Base-by-base conservation (phyloP, 805 yeast species). In the Myxozyma kluyveri region DNA sequence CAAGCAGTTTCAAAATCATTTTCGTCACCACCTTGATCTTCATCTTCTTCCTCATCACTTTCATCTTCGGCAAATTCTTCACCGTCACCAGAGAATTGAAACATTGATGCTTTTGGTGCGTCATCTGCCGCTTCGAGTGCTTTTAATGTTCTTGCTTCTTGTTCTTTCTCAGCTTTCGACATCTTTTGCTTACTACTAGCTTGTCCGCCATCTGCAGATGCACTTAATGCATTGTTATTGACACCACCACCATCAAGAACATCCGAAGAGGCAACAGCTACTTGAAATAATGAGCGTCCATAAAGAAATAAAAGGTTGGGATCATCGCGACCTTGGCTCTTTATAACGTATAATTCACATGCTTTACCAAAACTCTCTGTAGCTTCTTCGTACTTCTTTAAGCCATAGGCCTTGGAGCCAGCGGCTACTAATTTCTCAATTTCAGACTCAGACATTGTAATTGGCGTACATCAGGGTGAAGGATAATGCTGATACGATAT, bases 1-100 rank as follows among this genome's bases (percentile, higher is more conserved):
- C 96, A 86, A 0, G 96, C 95, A 17, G 83, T 79, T 65, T 86
- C 95, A 63, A 91, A 87, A 62, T 85, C 95, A 17, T 81, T 75
- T 57, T 82, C 86, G 37, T 79, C 78, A 14, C 47, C 57, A 6
- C 61, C 69, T 12, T 62, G 67, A 7, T 62, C 67, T 4, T 59
- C 69, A 4, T 61, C 71, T 7, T 62, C 68, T 4, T 58, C 67
- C n/a, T 63, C 69, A 3, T 63, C 72, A 27, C 68, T 72, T 3
- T 66, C 70, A 7, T 66, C 50, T 9, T 54, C 63, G 9, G 57
- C 65, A 9, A 47, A 50, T 53, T 61, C 68, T 3, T 62, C 63
- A 4, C 54, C 65, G 23, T 54, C 61, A 4, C 60, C 65, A 2
- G 56, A 61, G 38, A 50, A 62, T 14, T 51, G 45, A 47, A 59